These are phyloP conservation scores for Cryptosporidium ubiquitum DNA, from an alignment of 169 alveolate genomes.

Conservation along the genomic window DNA sequence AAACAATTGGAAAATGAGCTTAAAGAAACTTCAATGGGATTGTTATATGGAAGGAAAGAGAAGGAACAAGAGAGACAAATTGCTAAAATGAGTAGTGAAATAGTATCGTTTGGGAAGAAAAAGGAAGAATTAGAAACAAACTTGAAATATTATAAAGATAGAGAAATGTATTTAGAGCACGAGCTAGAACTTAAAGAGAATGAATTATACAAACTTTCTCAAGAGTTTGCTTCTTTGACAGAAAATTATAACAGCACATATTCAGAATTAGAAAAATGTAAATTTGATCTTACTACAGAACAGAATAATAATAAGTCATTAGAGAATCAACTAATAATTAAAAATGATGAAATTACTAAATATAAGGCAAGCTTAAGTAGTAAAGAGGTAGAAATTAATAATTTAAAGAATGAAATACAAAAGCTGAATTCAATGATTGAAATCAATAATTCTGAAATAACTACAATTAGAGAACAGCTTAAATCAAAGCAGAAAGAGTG, in stretches of 20 bases:
- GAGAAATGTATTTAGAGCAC: slow-evolving; percentile 37
- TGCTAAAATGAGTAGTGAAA: slow-evolving; percentile 17
- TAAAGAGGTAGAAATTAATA: slow-evolving; percentile 37
- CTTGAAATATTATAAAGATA: slow-evolving; percentile 45
- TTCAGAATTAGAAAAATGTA: slow-evolving; percentile 42
- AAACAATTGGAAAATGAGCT: slow-evolving; percentile 52
- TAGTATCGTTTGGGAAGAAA: neutral
- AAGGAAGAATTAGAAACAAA: slow-evolving; percentile 23
- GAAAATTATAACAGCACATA: slow-evolving; percentile 8
- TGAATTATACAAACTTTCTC: neutral
- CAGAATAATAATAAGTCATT: slow-evolving; percentile 25
- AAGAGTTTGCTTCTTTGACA: slow-evolving; percentile 13
- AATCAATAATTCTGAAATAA: slow-evolving; percentile 24
- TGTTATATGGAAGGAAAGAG: slow-evolving; percentile 45
- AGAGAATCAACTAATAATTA: slow-evolving; percentile 13
- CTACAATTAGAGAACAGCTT: neutral
- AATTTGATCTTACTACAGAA: slow-evolving; percentile 18
- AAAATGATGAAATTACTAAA: slow-evolving; percentile 20
- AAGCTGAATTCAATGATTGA: slow-evolving; percentile 13
- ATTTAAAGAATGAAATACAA: slow-evolving; percentile 18
- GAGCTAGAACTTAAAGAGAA: slow-evolving; percentile 19
- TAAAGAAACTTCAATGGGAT: slow-evolving; percentile 51
- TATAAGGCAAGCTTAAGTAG: neutral
- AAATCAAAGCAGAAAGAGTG: slow-evolving; percentile 52
- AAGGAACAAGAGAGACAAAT: slow-evolving; percentile 65